These are phyloP conservation scores for Diutina neorugosa DNA, from an alignment of 1,139 yeast species.

Conservation along the genomic window DNA sequence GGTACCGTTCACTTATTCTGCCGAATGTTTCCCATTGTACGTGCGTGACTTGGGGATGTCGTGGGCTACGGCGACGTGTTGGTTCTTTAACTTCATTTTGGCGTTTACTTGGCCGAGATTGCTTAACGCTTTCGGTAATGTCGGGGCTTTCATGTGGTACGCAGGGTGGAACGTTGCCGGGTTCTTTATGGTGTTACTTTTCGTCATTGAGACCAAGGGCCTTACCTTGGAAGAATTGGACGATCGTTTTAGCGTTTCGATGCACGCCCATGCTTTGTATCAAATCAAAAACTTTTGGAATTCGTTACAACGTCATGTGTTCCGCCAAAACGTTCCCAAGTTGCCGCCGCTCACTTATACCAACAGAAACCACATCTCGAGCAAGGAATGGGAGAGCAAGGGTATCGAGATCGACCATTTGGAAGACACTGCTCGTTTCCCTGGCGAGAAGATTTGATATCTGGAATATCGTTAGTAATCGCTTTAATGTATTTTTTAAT, in stretches of 20 bases:
- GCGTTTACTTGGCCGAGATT: conserved; percentile 80
- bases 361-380: conserved; percentile 49
- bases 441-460: not conserved
- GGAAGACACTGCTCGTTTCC: conserved; percentile 10
- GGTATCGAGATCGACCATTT: conserved; percentile 32
- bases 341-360: conserved; percentile 44
- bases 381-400: conserved; percentile 50
- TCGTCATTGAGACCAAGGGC: conserved; percentile 60
- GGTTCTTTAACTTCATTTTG: conserved; percentile 76
- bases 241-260: conserved; percentile 52
- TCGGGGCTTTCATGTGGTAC: conserved; percentile 83
- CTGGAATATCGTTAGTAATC: not conserved
- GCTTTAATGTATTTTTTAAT: not conserved
- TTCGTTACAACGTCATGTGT: not conserved
- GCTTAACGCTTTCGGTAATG: conserved; percentile 50
- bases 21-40: conserved; percentile 76
- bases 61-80: conserved; percentile 70
- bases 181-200: conserved; percentile 53
- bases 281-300: conserved; percentile 30
- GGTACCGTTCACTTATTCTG: conserved; percentile 82
- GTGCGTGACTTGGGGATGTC: conserved; percentile 83
- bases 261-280: conserved; percentile 40
- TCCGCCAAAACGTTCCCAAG: conserved; percentile 30
- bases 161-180: conserved; percentile 82
- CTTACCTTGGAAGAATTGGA: conserved; percentile 63